A percentile compares a stretch with the other conserved stretches of the same genome.
Evolutionary conservation across 2,329 filamentous ascomycete genomes (phyloP).

Genomic region (Tolypocladium cylindrosporum): DNA sequence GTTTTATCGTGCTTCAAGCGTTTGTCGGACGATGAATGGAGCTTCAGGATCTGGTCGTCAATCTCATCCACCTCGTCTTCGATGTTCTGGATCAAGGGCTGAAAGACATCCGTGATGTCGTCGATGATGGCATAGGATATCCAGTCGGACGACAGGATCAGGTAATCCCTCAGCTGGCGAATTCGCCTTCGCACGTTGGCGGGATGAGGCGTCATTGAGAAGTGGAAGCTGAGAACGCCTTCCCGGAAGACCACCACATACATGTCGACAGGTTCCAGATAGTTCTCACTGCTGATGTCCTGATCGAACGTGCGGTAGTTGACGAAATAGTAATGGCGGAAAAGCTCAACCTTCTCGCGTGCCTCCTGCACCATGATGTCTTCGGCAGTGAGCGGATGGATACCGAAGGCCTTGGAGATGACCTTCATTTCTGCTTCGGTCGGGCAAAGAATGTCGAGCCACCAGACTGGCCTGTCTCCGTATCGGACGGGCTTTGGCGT

Average conservation of each 20-base stretch:
- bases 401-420: slow-evolving; percentile 83
- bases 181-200: slow-evolving; percentile 92
- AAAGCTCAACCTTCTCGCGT: slow-evolving; percentile 95
- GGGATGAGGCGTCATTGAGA: slow-evolving; percentile 89
- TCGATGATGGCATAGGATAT: slow-evolving; percentile 97
- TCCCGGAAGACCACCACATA: slow-evolving; percentile 96
- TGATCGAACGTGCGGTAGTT: slow-evolving; percentile 98
- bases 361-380: slow-evolving; percentile 97
- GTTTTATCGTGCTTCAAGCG: slow-evolving; percentile 27
- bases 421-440: slow-evolving; percentile 95
- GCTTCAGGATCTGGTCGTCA: slow-evolving; percentile 76
- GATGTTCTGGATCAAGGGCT: slow-evolving; percentile 82
- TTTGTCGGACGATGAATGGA: slow-evolving; percentile 54
- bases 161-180: slow-evolving; percentile 85
- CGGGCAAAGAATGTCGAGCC: slow-evolving; percentile 85
- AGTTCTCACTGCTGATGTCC: slow-evolving; percentile 78
- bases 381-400: slow-evolving; percentile 89
- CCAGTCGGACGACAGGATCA: slow-evolving; percentile 91
- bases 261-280: slow-evolving; percentile 92
- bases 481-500: slow-evolving; percentile 41
- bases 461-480: slow-evolving; percentile 87
- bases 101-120: slow-evolving; percentile 95
- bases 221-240: slow-evolving; percentile 93
- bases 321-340: slow-evolving; percentile 96
- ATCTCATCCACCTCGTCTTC: slow-evolving; percentile 97